Evolutionary conservation across 768 basidiomycete genomes (phyloP), one percentile per base, ranked within the genome.

Genomic region (Auricularia sp.): DNA sequence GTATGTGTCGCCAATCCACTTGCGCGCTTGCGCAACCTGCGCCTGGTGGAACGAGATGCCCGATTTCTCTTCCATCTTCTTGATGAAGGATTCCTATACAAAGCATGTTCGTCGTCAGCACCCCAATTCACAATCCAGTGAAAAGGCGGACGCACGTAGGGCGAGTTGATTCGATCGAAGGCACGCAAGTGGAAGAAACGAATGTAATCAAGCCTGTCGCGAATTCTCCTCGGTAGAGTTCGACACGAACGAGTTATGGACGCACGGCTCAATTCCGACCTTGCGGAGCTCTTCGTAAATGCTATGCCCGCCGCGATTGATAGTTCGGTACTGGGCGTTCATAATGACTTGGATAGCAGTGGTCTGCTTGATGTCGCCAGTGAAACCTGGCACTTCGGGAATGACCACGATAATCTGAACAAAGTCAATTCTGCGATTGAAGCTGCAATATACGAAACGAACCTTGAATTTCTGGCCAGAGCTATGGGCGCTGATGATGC

Each of bases 321-420:
- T 95, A 0, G 90, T 90, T 54, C 92, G 83, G 71, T 89, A 92
- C 71, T 91, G 89, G 0, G 87, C 94, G 10, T 86, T 92, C 88
- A 96, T 87, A 73, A 97, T 95, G 7, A 78, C 89, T 78, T 89
- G 86, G 64, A 93, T 69, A 1, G 87, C 76, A 0, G 75, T 72
- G 65, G 84, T 85, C 59, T 75, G 77, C 77, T 86, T 89, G 73
- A 97, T 80, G 72, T 93, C 85, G 2, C 95, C 89, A 1, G 92
- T 81, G 74, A 98, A 97, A 1, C 88, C 94, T 14, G 95, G 95
- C 1, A 97, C 81, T 72, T 96, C 94, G 0, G 95, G 96, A 62
- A 98, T 89, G 21, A 88, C 77, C 14, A 98, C 83, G 62, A 96
- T 79, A 63, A 97, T 90, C 90, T 29, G 29, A 29, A 29, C 29